Conservation (phyloP, 345 rosid genomes). For the Rhizophora apiculata region DNA sequence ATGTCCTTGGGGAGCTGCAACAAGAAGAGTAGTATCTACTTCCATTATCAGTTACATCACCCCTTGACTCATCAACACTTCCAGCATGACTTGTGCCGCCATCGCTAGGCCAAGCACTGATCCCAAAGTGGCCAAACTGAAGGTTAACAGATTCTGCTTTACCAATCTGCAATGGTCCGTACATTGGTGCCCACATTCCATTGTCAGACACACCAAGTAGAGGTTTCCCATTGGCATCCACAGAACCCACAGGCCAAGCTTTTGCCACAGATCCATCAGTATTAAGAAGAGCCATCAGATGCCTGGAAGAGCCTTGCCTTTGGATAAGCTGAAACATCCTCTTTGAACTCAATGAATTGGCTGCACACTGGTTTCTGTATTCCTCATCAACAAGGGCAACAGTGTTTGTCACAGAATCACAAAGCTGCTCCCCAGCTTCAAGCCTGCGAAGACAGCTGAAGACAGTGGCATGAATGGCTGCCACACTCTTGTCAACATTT, state of each 20-base stretch:
- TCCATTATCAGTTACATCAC: slow-evolving; percentile 69
- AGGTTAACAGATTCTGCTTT: slow-evolving; percentile 93
- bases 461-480: slow-evolving; percentile 94
- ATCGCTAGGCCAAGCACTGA: slow-evolving; percentile 97
- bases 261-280: slow-evolving; percentile 90
- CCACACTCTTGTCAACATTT: slow-evolving; percentile 94
- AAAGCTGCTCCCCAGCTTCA: slow-evolving; percentile 83
- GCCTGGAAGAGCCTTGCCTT: slow-evolving; percentile 91
- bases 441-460: slow-evolving; percentile 89
- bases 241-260: slow-evolving; percentile 85
- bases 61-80: slow-evolving; percentile 84
- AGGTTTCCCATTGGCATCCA: slow-evolving; percentile 53
- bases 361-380: slow-evolving; percentile 88
- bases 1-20: slow-evolving; percentile 92
- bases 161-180: slow-evolving; percentile 72
- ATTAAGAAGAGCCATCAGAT: slow-evolving; percentile 94
- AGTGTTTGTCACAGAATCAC: slow-evolving; percentile 72
- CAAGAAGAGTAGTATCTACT: slow-evolving; percentile 86
- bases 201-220: slow-evolving; percentile 37
- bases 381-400: slow-evolving; percentile 81
- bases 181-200: slow-evolving; percentile 64
- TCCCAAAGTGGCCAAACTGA: slow-evolving; percentile 91
- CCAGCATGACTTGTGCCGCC: slow-evolving; percentile 93
- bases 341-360: slow-evolving; percentile 86
- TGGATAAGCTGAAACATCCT: slow-evolving; percentile 98